Evolutionary conservation across 371 early-diverging fungal species (phyloP).

Genomic region (Actinomortierella ambigua): DNA sequence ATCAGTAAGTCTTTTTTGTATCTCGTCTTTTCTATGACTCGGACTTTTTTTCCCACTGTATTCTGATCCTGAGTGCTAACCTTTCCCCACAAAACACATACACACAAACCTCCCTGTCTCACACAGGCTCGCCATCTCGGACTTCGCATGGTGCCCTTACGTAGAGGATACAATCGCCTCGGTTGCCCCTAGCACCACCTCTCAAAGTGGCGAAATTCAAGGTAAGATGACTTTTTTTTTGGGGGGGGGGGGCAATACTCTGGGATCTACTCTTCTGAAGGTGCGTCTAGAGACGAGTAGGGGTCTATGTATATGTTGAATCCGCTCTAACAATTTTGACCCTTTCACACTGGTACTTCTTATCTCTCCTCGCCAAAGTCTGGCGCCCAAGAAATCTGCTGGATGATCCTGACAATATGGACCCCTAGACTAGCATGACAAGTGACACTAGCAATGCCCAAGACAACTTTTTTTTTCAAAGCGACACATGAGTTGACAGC

Average conservation of each 20-base stretch:
- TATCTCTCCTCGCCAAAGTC: not conserved
- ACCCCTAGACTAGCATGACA: no score
- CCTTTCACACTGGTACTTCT: not conserved
- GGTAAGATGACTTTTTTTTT: no score
- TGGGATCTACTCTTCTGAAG: no score
- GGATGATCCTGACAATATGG: no score
- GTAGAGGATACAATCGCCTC: constrained; percentile 31
- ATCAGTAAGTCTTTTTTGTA: no score
- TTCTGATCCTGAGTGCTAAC: not conserved
- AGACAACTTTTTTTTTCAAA: no score
- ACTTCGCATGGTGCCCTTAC: constrained; percentile 37
- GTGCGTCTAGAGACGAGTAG: not conserved
- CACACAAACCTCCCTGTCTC: not conserved
- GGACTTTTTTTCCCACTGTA: not conserved
- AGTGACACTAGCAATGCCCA: no score
- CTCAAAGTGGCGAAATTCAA: constrained; percentile 21
- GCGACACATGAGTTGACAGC: no score
- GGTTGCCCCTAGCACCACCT: constrained; percentile 12
- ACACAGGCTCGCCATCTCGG: constrained; percentile 13
- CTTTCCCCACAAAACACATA: not conserved
- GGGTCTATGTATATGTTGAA: not conserved
- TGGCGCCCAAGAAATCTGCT: constrained; percentile 39
- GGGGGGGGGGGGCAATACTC: no score
- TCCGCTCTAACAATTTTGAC: not conserved
- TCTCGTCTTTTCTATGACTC: no score